These are phyloP conservation scores for Quercus mongolica DNA, from an alignment of 306 rosid genomes.

Conservation along the genomic window DNA sequence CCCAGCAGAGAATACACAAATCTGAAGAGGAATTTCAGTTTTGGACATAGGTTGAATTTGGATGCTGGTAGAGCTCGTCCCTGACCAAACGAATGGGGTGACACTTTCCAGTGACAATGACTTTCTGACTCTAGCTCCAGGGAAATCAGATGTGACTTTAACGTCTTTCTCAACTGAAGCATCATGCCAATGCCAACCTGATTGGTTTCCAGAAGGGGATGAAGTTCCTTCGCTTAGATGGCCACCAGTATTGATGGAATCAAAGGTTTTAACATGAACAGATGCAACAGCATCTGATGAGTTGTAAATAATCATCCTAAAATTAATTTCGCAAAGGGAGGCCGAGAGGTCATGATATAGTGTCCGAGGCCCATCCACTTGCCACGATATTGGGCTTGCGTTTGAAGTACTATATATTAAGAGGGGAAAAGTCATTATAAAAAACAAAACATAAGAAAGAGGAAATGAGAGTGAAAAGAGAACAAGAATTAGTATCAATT, in stretches of 20 bases:
- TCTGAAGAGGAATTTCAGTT: conserved; percentile 73
- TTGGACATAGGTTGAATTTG: conserved; percentile 60
- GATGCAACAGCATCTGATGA: conserved; percentile 52
- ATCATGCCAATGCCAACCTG: conserved; percentile 94
- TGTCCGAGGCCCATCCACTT: conserved; percentile 74
- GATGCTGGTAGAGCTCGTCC: conserved; percentile 69
- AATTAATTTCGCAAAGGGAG: conserved; percentile 65
- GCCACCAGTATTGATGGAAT: conserved; percentile 28
- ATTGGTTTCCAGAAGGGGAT: conserved; percentile 44
- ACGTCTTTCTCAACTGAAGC: conserved; percentile 50
- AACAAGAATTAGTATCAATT: conserved; percentile 6
- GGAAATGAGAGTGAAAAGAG: background rate
- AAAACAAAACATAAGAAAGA: conserved; percentile 1
- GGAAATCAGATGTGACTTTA: conserved; percentile 53
- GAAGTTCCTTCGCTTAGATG: conserved; percentile 24
- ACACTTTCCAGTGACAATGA: conserved; percentile 48
- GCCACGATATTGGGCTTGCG: conserved; percentile 84
- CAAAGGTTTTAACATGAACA: conserved; percentile 55
- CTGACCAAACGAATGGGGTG: conserved; percentile 79
- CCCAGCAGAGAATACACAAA: conserved; percentile 85
- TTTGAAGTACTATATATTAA: conserved; percentile 55
- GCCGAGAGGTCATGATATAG: conserved; percentile 67
- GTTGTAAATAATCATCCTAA: conserved; percentile 74
- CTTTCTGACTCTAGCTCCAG: conserved; percentile 37
- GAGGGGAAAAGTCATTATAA: background rate